phyloP scores from a whole-genome alignment of 805 yeast genomes.

The Candida verbasci region DNA sequence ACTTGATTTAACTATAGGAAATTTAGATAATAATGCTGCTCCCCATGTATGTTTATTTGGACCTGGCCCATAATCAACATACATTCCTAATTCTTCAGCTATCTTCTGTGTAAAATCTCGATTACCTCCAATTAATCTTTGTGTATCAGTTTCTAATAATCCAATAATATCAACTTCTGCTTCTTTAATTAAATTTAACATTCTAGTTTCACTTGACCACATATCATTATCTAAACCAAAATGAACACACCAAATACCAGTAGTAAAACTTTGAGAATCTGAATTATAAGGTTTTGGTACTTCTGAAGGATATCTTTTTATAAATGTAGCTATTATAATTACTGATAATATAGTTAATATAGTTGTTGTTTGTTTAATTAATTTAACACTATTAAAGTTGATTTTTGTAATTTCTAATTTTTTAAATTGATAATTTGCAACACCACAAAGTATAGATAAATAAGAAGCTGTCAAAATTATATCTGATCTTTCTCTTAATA shows the following conservation, averaged over 20 bases:
- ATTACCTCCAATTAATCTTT: constrained; percentile 90
- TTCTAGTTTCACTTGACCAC: constrained; percentile 94
- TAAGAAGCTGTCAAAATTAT: constrained; percentile 60
- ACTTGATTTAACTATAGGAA: constrained; percentile 86
- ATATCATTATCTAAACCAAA: constrained; percentile 95
- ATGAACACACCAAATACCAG: constrained; percentile 98
- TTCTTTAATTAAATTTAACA: constrained; percentile 78
- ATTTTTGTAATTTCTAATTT: constrained; percentile 6
- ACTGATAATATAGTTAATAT: constrained; percentile 44
- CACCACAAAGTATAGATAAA: constrained; percentile 48
- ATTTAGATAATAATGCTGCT: constrained; percentile 83
- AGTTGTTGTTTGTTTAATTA: constrained; percentile 18
- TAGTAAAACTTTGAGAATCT: constrained; percentile 69
- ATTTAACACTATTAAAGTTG: constrained; percentile 1
- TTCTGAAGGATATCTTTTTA: constrained; percentile 54
- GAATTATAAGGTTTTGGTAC: constrained; percentile 53
- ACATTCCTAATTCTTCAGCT: constrained; percentile 92
- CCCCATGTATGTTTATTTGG: constrained; percentile 99
- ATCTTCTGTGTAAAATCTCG: constrained; percentile 87
- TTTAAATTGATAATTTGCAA: constrained; percentile 33
- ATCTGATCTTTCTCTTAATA: constrained; percentile 86
- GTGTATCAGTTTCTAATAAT: constrained; percentile 87
- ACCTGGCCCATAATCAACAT: constrained; percentile 96
- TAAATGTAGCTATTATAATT: constrained; percentile 51
- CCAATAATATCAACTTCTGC: constrained; percentile 91